phyloP scores from a whole-genome alignment of 257 asterid species.

The Gentiana dahurica region DNA sequence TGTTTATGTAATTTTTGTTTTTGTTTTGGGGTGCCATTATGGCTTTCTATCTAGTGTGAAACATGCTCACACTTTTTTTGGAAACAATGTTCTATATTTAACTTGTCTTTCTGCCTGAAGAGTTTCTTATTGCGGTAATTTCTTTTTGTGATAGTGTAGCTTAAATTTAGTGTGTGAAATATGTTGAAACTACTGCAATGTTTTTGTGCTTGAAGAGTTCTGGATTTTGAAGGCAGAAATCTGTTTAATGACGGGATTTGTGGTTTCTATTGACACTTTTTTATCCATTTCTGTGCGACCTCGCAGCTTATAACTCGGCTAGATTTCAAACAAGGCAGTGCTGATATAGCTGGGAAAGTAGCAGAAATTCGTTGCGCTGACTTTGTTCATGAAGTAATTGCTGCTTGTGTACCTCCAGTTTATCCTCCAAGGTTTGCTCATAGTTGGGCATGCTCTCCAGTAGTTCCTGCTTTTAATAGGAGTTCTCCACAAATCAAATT shows the following conservation, averaged over 20 bases:
- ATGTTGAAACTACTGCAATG: background rate
- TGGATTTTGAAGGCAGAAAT: conserved; percentile 1
- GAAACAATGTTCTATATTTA: no score
- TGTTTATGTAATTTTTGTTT: no score
- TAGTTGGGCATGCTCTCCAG: conserved; percentile 99
- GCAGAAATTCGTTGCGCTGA: conserved; percentile 93
- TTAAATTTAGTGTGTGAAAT: no score
- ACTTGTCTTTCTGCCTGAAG: no score
- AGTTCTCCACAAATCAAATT: conserved; percentile 51
- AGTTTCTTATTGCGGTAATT: no score
- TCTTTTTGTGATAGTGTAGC: no score
- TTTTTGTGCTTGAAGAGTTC: background rate
- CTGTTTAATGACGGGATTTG: background rate
- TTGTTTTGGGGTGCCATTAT: no score
- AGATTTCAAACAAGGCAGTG: conserved; percentile 85
- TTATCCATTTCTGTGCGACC: conserved; percentile 11
- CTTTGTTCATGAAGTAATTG: conserved; percentile 91
- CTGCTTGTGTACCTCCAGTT: conserved; percentile 98
- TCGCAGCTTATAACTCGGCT: conserved; percentile 92
- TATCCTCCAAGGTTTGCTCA: conserved; percentile 95
- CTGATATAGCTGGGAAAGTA: conserved; percentile 95
- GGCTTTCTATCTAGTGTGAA: no score
- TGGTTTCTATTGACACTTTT: conserved; percentile 14
- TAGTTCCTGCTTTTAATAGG: conserved; percentile 63
- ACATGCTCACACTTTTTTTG: no score